Percentiles rank a stretch among this genome's conserved stretches.
These are phyloP conservation scores for Fimicolochytrium jonesii DNA, from an alignment of 192 early-diverging fungal species.

Conservation along the genomic window DNA sequence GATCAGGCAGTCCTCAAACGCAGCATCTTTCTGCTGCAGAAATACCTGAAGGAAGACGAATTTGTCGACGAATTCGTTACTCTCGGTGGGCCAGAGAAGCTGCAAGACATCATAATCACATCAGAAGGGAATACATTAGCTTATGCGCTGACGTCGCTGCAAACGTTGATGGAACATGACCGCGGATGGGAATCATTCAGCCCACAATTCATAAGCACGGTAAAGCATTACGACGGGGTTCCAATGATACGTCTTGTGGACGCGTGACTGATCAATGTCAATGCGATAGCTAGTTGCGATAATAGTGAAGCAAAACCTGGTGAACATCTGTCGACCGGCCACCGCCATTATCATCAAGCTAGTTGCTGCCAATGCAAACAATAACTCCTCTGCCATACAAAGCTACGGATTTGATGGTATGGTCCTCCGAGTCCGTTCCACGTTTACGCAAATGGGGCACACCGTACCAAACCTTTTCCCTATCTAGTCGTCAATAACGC, in stretches of 20 bases:
- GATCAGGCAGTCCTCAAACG: conserved; percentile 56
- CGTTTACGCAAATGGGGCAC: too few species aligned
- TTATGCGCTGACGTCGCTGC: conserved; percentile 62
- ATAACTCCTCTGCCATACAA: conserved; percentile 27
- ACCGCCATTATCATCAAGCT: conserved; percentile 67
- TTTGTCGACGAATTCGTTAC: conserved; percentile 62
- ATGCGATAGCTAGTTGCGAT: conserved; percentile 47
- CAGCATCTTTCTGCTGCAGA: conserved; percentile 58
- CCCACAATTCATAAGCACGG: conserved; percentile 47
- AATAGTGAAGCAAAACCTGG: conserved; percentile 60
- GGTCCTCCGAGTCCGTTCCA: too few species aligned
- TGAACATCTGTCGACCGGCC: conserved; percentile 67
- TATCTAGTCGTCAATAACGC: conserved; percentile 49
- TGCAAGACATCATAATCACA: conserved; percentile 58
- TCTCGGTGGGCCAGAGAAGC: conserved; percentile 47
- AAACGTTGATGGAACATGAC: conserved; percentile 65
- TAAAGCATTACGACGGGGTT: conserved; percentile 15
- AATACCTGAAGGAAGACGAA: conserved; percentile 62
- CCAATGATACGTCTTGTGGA: neutral
- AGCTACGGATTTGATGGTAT: conserved; percentile 53
- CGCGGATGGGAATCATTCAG: conserved; percentile 55
- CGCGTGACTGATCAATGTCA: too few species aligned
- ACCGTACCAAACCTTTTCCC: too few species aligned
- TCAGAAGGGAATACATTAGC: conserved; percentile 62
- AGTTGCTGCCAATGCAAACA: conserved; percentile 35